Conservation (phyloP, 2,329 filamentous ascomycete species). For the Ophiostoma triangulosporum region DNA sequence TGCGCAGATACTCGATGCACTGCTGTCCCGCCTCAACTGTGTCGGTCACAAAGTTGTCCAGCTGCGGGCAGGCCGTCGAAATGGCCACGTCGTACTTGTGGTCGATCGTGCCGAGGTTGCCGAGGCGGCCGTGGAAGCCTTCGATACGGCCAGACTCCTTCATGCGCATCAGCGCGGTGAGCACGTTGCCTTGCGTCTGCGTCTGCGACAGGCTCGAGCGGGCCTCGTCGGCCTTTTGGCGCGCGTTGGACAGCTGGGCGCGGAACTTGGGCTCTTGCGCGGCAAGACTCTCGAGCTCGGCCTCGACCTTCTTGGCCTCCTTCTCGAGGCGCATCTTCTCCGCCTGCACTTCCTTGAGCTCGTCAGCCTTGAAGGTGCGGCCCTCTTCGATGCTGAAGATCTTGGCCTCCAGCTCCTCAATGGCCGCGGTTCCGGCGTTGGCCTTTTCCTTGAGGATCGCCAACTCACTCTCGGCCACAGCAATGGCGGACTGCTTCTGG, state of each 20-base stretch:
- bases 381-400: conserved; percentile 58
- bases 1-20: conserved; percentile 93
- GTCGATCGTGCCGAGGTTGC: conserved; percentile 88
- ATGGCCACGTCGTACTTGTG: conserved; percentile 94
- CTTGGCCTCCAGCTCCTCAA: conserved; percentile 73
- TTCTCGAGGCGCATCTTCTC: conserved; percentile 61
- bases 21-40: conserved; percentile 93
- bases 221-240: conserved; percentile 93
- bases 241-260: conserved; percentile 71
- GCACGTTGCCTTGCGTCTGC: conserved; percentile 84
- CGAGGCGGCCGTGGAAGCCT: conserved; percentile 89
- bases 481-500: conserved; percentile 85
- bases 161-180: conserved; percentile 83
- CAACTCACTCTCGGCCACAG: conserved; percentile 87
- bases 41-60: conserved; percentile 95
- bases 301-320: conserved; percentile 57
- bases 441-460: conserved; percentile 82
- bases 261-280: conserved; percentile 72
- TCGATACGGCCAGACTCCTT: conserved; percentile 94
- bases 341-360: conserved; percentile 62
- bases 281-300: conserved; percentile 58
- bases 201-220: conserved; percentile 78
- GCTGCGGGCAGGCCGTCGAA: conserved; percentile 79
- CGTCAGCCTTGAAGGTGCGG: conserved; percentile 54
- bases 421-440: conserved; percentile 70